These are phyloP conservation scores for Aspergillus floridensis DNA, from an alignment of 2,329 filamentous ascomycete species.

Conservation along the genomic window DNA sequence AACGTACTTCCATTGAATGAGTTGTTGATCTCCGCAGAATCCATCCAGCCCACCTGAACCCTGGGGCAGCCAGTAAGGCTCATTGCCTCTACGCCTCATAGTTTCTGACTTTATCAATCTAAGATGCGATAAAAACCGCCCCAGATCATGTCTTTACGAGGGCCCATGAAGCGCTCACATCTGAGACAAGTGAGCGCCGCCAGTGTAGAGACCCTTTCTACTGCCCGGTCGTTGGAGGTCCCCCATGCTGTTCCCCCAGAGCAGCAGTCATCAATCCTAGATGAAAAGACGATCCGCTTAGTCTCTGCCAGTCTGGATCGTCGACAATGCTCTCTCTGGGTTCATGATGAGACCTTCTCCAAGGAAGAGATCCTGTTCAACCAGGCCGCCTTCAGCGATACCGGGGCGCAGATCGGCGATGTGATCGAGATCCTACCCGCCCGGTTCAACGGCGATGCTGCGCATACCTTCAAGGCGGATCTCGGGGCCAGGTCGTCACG, in stretches of 20 bases:
- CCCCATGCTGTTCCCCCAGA: conserved; percentile 25
- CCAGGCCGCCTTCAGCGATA: conserved; percentile 64
- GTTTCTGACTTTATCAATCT: not conserved
- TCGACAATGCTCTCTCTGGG: conserved; percentile 51
- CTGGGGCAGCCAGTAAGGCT: not conserved
- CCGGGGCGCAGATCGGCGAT: conserved; percentile 62
- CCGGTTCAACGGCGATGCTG: conserved; percentile 44
- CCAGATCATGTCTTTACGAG: conserved; percentile 38
- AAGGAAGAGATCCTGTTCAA: conserved; percentile 79
- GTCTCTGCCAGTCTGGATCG: conserved; percentile 30
- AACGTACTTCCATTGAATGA: not conserved
- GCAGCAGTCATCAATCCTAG: conserved; percentile 22
- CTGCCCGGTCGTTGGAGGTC: conserved; percentile 30
- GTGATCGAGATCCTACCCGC: conserved; percentile 70
- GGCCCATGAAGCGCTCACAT: conserved; percentile 40
- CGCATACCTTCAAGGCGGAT: conserved; percentile 30
- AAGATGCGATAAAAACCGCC: conserved; percentile 22
- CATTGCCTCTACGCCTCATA: not conserved
- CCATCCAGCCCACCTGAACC: not conserved
- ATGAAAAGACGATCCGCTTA: conserved; percentile 26
- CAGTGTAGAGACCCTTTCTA: conserved; percentile 37
- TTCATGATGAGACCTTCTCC: conserved; percentile 71
- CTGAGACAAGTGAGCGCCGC: conserved; percentile 42
- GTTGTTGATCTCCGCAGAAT: not conserved
- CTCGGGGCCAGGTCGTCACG: conserved; percentile 26